Percentiles rank a stretch among this genome's conserved stretches.
Conservation (phyloP, 2,329 filamentous ascomycete genomes). For the Leptographium wingfieldii region DNA sequence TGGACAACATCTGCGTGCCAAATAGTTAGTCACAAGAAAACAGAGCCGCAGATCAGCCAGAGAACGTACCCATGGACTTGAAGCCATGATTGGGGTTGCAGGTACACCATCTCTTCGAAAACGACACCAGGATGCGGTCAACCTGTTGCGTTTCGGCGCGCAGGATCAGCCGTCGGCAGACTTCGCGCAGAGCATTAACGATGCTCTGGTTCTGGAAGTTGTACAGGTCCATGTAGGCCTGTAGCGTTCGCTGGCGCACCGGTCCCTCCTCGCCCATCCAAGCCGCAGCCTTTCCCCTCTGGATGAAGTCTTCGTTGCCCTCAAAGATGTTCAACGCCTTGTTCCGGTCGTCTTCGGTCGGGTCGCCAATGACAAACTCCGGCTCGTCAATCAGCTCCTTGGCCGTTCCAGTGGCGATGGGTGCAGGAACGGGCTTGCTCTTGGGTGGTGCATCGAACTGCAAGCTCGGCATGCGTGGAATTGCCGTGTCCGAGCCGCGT, state of each 20-base stretch:
- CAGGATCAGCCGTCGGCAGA: conserved; percentile 72
- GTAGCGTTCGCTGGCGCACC: conserved; percentile 43
- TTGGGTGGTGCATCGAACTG: conserved; percentile 22
- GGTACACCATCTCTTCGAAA: conserved; percentile 81
- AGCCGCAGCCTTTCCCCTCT: conserved; percentile 67
- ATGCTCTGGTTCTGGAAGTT: conserved; percentile 76
- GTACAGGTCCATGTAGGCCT: conserved; percentile 85
- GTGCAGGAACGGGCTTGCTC: neutral
- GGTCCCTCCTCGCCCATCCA: conserved; percentile 73
- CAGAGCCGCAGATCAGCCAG: too few relatives aligned
- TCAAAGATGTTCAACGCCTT: conserved; percentile 76
- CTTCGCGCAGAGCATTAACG: conserved; percentile 59
- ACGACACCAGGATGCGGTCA: conserved; percentile 81
- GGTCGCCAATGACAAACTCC: conserved; percentile 43
- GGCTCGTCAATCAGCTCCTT: conserved; percentile 42
- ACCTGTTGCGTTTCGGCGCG: conserved; percentile 94
- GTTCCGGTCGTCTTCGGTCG: conserved; percentile 56
- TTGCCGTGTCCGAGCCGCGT: conserved; percentile 25
- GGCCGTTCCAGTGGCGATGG: neutral
- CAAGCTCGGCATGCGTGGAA: conserved; percentile 31
- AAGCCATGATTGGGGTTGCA: conserved; percentile 92
- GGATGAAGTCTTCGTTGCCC: conserved; percentile 69
- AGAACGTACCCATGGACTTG: conserved; percentile 60
- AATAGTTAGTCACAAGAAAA: neutral
- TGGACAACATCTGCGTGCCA: conserved; percentile 68